Evolutionary conservation across 2,329 filamentous ascomycete species (phyloP).

Genomic region (Cladophialophora exuberans): DNA sequence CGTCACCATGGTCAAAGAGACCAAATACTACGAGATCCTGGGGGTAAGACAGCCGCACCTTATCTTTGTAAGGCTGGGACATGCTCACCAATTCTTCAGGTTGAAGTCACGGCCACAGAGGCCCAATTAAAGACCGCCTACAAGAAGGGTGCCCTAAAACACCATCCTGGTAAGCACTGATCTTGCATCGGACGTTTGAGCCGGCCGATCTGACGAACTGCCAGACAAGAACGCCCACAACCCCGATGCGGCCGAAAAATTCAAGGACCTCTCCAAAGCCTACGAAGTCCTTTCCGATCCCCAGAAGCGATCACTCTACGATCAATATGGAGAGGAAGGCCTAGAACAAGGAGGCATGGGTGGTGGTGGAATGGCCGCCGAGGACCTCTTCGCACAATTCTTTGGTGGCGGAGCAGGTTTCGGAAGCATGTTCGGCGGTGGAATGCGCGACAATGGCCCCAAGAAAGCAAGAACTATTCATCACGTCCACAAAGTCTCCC

Average conservation of each 20-base stretch:
- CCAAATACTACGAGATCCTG: constrained; percentile 52
- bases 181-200: neutral
- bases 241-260: constrained; percentile 91
- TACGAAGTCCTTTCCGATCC: constrained; percentile 93
- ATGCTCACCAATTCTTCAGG: constrained; percentile 55
- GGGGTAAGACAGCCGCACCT: constrained; percentile 46
- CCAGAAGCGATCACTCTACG: constrained; percentile 89
- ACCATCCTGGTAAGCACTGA: constrained; percentile 78
- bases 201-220: constrained; percentile 9
- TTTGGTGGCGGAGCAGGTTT: constrained; percentile 75
- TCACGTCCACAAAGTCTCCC: constrained; percentile 96
- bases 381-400: constrained; percentile 96
- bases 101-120: constrained; percentile 75
- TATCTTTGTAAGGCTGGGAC: constrained; percentile 7
- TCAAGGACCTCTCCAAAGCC: constrained; percentile 95
- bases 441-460: constrained; percentile 79
- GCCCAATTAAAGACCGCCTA: constrained; percentile 92
- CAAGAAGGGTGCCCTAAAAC: constrained; percentile 82
- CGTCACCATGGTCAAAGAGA: constrained; percentile 55
- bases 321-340: constrained; percentile 96
- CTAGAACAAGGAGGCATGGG: constrained; percentile 83
- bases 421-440: constrained; percentile 77
- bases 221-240: constrained; percentile 96
- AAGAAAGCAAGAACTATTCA: constrained; percentile 94
- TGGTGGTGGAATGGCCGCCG: constrained; percentile 89